Evolutionary conservation across 805 yeast species (phyloP).

Genomic region (Teunomyces barrocoloradensis): DNA sequence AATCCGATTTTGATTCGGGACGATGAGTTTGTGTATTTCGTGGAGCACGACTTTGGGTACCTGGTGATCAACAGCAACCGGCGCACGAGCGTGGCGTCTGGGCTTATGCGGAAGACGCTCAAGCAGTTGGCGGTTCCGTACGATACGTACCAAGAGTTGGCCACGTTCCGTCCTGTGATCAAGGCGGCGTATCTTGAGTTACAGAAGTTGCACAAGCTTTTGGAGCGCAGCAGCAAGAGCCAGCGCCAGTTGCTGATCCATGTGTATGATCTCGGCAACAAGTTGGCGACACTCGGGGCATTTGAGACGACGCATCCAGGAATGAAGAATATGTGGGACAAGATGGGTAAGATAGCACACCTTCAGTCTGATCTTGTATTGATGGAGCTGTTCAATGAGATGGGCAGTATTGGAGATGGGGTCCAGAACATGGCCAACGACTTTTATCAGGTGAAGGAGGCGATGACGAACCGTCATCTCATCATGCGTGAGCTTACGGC

Average conservation of each 20-base stretch:
- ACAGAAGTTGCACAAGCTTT: constrained; percentile 49
- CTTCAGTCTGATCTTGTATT: constrained; percentile 75
- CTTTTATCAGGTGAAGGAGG: constrained; percentile 85
- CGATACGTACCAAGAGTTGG: constrained; percentile 78
- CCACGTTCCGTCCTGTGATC: constrained; percentile 82
- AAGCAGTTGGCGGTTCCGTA: constrained; percentile 91
- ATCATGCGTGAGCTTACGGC: constrained; percentile 83
- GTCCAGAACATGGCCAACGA: constrained; percentile 64
- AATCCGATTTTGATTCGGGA: constrained; percentile 83
- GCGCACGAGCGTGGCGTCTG: constrained; percentile 69
- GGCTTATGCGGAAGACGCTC: constrained; percentile 81
- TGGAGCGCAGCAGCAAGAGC: constrained; percentile 56
- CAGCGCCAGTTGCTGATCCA: constrained; percentile 52
- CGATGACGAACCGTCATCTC: constrained; percentile 87
- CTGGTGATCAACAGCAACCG: constrained; percentile 58
- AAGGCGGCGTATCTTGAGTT: constrained; percentile 67
- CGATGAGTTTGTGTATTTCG: constrained; percentile 82
- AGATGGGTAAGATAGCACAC: constrained; percentile 64
- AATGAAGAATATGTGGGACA: constrained; percentile 76
- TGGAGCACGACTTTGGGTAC: constrained; percentile 72
- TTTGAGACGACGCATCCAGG: constrained; percentile 57
- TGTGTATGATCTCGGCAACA: constrained; percentile 46
- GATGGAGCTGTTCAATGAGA: constrained; percentile 65
- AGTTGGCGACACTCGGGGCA: constrained; percentile 38
- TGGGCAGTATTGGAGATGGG: constrained; percentile 77